These are phyloP conservation scores for Westerdykella ornata DNA, from an alignment of 2,329 filamentous ascomycete species.

Conservation along the genomic window DNA sequence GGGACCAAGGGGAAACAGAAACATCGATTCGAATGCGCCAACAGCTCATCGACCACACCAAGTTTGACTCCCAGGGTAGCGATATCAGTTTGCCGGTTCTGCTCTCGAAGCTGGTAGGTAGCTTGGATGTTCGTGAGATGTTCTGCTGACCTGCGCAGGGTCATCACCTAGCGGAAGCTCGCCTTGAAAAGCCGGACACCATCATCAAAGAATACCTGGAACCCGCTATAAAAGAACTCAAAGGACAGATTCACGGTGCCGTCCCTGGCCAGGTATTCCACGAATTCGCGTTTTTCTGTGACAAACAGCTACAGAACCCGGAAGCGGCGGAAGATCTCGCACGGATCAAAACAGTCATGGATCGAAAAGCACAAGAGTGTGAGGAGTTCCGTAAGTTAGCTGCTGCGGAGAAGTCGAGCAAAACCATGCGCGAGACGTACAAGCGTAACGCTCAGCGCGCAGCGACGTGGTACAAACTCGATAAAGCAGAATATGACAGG, in stretches of 20 bases:
- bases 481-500: constrained; percentile 77
- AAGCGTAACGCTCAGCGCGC: constrained; percentile 61
- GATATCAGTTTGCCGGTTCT: constrained; percentile 53
- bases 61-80: constrained; percentile 26
- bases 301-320: constrained; percentile 82
- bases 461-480: constrained; percentile 84
- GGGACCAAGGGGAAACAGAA: constrained; percentile 87
- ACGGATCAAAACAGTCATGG: constrained; percentile 69
- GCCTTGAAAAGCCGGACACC: constrained; percentile 81
- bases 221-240: constrained; percentile 75
- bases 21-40: constrained; percentile 86
- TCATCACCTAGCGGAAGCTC: constrained; percentile 80
- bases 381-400: constrained; percentile 60
- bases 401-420: constrained; percentile 40
- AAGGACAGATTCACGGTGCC: constrained; percentile 57
- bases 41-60: constrained; percentile 46
- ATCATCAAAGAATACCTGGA: constrained; percentile 83
- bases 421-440: constrained; percentile 43
- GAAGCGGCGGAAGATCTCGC: constrained; percentile 79
- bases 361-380: constrained; percentile 76
- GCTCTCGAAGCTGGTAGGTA: constrained; percentile 65
- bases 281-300: constrained; percentile 91
- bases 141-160: constrained; percentile 46
- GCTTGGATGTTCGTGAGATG: background rate
- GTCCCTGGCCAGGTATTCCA: constrained; percentile 87